Conservation (phyloP, 257 asterid species). For the Datura wrightii region DNA sequence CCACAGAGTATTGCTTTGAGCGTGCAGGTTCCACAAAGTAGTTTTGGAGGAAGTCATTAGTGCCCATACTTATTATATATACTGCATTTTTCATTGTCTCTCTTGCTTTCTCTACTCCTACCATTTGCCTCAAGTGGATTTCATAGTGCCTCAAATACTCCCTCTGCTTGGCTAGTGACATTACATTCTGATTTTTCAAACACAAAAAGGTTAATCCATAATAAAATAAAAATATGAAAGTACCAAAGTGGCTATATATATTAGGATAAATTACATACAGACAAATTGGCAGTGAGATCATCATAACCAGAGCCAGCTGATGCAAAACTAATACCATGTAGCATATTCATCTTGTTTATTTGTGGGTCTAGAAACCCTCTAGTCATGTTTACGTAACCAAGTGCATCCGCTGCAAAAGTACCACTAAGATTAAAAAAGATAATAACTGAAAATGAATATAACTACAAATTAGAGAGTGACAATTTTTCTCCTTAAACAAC, state of each 20-base stretch:
- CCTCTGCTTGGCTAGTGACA: constrained; percentile 55
- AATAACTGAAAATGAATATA: too few relatives aligned
- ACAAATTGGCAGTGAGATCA: constrained; percentile 55
- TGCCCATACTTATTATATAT: constrained; percentile 53
- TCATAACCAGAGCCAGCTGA: constrained; percentile 68
- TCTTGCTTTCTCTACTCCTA: constrained; percentile 48
- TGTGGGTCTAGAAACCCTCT: constrained; percentile 57
- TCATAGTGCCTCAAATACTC: constrained; percentile 55
- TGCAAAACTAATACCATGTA: constrained; percentile 64
- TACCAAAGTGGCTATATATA: background rate
- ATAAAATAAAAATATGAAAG: background rate
- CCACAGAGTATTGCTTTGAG: constrained; percentile 44
- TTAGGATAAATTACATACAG: too few relatives aligned
- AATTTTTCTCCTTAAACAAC: too few relatives aligned
- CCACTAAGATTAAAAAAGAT: too few relatives aligned
- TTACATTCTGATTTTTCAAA: constrained; percentile 45
- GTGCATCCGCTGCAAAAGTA: constrained; percentile 50
- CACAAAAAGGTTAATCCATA: background rate
- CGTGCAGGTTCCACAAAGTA: constrained; percentile 52
- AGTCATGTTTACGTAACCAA: constrained; percentile 44
- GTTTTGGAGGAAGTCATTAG: constrained; percentile 58
- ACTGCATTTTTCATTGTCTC: constrained; percentile 45
- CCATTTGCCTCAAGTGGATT: constrained; percentile 43
- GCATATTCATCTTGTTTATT: constrained; percentile 43
- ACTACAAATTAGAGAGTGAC: too few relatives aligned